Evolutionary conservation across 2,329 filamentous ascomycete species (phyloP).

Genomic region (Xylariaceae sp.): DNA sequence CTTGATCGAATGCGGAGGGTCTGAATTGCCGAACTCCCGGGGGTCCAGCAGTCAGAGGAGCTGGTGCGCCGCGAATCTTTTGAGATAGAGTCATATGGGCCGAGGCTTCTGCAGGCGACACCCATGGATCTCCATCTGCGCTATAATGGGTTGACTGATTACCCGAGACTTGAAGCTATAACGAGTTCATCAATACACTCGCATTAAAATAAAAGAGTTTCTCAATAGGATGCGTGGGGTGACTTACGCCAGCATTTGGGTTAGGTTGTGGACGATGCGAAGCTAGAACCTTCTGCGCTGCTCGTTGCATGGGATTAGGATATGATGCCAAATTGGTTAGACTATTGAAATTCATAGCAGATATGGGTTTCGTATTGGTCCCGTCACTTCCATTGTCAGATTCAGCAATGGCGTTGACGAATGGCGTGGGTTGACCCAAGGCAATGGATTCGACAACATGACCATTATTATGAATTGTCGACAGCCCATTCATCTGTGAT

Average conservation of each 20-base stretch:
- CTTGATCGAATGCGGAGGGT: constrained; percentile 39
- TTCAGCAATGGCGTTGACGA: constrained; percentile 12
- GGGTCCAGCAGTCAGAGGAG: constrained; percentile 49
- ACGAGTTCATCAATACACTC: constrained; percentile 4
- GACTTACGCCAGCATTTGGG: constrained; percentile 13
- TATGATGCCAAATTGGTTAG: constrained; percentile 52
- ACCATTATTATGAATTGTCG: neutral
- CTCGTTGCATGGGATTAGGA: constrained; percentile 49
- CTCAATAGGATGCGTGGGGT: neutral
- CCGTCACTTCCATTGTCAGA: constrained; percentile 28
- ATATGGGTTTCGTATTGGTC: constrained; percentile 33
- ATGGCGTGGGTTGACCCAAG: neutral
- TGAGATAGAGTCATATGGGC: constrained; percentile 25
- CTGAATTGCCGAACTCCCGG: constrained; percentile 48
- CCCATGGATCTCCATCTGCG: constrained; percentile 11
- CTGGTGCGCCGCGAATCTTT: constrained; percentile 39
- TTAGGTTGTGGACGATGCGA: constrained; percentile 23
- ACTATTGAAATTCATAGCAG: constrained; percentile 46
- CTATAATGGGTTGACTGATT: neutral
- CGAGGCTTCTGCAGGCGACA: constrained; percentile 16
- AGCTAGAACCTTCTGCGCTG: constrained; percentile 43
- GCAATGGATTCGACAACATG: neutral
- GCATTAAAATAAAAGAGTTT: constrained; percentile 14
- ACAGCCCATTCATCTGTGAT: neutral
- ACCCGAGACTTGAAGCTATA: constrained; percentile 19